Evolutionary conservation across 345 rosid species (phyloP).

Genomic region (Pelargonium nanum): DNA sequence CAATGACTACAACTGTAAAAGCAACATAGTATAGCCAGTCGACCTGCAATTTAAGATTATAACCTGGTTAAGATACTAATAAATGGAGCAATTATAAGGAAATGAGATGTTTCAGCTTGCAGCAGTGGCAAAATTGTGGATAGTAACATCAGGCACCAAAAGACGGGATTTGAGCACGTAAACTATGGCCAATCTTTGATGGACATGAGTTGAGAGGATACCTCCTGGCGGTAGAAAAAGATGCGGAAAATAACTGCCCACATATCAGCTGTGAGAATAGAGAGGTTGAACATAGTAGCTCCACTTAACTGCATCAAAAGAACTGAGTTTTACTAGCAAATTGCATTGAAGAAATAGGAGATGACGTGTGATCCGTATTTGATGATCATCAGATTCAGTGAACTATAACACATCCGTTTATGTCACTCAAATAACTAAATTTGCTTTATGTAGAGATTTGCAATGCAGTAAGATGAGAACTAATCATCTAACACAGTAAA

Average conservation of each 20-base stretch:
- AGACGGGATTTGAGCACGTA: background rate
- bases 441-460: no score
- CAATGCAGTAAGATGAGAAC: background rate
- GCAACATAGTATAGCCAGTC: conserved; percentile 51
- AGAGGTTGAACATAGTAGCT: conserved; percentile 50
- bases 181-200: background rate
- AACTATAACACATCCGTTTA: no score
- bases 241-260: conserved; percentile 49
- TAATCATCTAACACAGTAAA: no score
- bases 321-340: no score
- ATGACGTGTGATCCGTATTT: no score
- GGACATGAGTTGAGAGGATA: no score
- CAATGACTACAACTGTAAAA: conserved; percentile 28
- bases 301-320: conserved; percentile 34
- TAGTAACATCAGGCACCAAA: background rate
- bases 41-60: conserved; percentile 24
- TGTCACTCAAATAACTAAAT: no score
- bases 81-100: background rate
- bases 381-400: no score
- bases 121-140: background rate
- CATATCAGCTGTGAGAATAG: conserved; percentile 47
- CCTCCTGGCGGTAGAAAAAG: conserved; percentile 41
- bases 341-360: no score
- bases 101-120: background rate
- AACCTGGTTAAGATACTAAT: background rate